phyloP scores from a whole-genome alignment of 176 grass and related monocot species.

The Zea luxurians region DNA sequence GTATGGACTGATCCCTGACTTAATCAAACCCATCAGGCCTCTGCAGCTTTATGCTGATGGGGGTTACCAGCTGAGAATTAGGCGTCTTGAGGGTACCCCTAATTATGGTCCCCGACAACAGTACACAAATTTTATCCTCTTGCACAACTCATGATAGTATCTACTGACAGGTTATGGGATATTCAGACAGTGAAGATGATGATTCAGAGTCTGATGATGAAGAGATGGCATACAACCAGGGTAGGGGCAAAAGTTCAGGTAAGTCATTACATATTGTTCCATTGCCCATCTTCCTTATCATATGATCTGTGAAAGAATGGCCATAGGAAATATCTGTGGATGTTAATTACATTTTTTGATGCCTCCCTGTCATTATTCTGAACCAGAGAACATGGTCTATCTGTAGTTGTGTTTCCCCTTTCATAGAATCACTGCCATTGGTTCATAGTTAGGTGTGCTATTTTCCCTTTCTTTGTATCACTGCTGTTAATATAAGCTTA shows the following conservation, averaged over 20 bases:
- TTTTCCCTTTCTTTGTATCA: neutral
- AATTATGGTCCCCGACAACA: no score
- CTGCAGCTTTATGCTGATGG: no score
- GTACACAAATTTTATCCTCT: slow-evolving; percentile 9
- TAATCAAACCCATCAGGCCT: no score
- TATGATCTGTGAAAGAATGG: slow-evolving; percentile 4
- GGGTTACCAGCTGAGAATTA: no score
- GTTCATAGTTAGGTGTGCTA: neutral
- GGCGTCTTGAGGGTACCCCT: no score
- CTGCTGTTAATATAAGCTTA: neutral
- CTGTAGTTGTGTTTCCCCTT: neutral
- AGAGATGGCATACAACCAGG: slow-evolving; percentile 48
- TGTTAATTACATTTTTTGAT: neutral
- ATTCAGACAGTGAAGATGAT: slow-evolving; percentile 52
- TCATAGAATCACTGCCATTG: neutral
- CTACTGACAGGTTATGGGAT: slow-evolving; percentile 9
- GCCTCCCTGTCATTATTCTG: neutral
- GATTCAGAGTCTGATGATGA: slow-evolving; percentile 74
- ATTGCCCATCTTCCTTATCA: slow-evolving; percentile 10
- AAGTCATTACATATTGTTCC: slow-evolving; percentile 20
- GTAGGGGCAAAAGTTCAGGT: slow-evolving; percentile 66
- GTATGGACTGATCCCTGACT: no score
- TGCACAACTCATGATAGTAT: neutral
- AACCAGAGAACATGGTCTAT: neutral
- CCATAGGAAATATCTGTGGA: neutral